Evolutionary conservation across 2,329 filamentous ascomycete genomes (phyloP), one percentile per base, ranked within the genome.

Genomic region (Ciborinia camelliae): DNA sequence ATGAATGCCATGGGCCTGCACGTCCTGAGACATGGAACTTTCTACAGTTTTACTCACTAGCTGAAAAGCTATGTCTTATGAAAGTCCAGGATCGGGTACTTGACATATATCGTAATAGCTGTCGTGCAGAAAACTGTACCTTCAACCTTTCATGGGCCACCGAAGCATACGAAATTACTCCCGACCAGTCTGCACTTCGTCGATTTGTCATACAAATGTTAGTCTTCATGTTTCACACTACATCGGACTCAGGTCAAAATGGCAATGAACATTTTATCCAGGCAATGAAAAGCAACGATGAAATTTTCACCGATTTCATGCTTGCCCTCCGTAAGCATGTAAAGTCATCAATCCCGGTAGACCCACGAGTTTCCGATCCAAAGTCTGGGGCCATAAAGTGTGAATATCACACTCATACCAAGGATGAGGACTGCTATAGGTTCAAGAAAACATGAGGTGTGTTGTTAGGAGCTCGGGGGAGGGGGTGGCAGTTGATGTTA

Each of bases 291-390:
- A 28, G 14, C 12, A 3, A 50, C 23, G 8, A 30, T 50, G 26
- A 50, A 8, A 5, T 50, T 15, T 50, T 50, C 8, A 20, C 2
- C 7, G 47, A 50, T 14, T 50, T 20, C 6, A 50, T 50, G 47
- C 14, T 28, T 18, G 5, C 5, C 2, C 47, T 50, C 8, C 26
- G 26, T 1, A 30, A 10, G 28, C 6, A 30, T 50, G 47, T 30
- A 7, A 5, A 4, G 0, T 14, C 18, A 8, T 26, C 0, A 23
- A 4, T 3, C 7, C 47, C 47, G 0, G 28, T 3, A 10, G 47
- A 50, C 28, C 47, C 47, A 4, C 28, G 26, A 50, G 3, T 47
- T 20, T n/a, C 10, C 1, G n/a, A 23, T 47, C 8, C 43, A 47
- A 47, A n/a, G 18, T 18, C 7, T 7, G 15, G 15, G 7, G 1